phyloP scores from a whole-genome alignment of 2,329 filamentous ascomycete species.

The Kalmusia sp. region DNA sequence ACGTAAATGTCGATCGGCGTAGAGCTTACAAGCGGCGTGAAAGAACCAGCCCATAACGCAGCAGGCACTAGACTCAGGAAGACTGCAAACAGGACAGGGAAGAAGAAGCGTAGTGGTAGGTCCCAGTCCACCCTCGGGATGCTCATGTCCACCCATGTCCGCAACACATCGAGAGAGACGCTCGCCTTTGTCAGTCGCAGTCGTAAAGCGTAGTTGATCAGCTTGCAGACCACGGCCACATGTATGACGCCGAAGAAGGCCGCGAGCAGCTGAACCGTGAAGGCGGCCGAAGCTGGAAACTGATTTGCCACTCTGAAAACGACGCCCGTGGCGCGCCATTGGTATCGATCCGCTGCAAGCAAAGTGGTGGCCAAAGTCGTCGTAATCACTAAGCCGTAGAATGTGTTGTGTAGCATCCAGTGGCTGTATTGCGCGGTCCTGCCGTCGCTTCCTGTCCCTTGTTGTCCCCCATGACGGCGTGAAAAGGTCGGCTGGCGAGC shows the following conservation, averaged over 20 bases:
- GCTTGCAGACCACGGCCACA: slow-evolving; percentile 33
- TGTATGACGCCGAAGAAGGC: slow-evolving; percentile 37
- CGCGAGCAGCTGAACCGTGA: slow-evolving; percentile 32
- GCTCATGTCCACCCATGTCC: slow-evolving; percentile 36
- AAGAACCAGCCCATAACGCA: slow-evolving; percentile 38
- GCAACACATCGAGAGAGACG: slow-evolving; percentile 33
- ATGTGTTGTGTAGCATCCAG: slow-evolving; percentile 34
- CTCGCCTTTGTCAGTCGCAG: slow-evolving; percentile 29
- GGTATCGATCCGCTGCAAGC: slow-evolving; percentile 23
- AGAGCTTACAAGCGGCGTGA: slow-evolving; percentile 31
- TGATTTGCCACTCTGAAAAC: slow-evolving; percentile 25
- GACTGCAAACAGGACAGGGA: slow-evolving; percentile 28
- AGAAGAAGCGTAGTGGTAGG: slow-evolving; percentile 37
- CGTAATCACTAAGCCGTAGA: slow-evolving; percentile 35
- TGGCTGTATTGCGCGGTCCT: slow-evolving; percentile 25
- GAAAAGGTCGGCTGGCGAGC: slow-evolving; percentile 29
- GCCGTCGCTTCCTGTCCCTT: slow-evolving; percentile 20
- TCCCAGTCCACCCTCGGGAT: slow-evolving; percentile 36
- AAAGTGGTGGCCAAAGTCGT: slow-evolving; percentile 26
- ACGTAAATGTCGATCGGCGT: slow-evolving; percentile 23
- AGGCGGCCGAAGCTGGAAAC: slow-evolving; percentile 32
- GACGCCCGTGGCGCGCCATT: slow-evolving; percentile 31
- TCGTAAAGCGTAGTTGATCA: slow-evolving; percentile 38
- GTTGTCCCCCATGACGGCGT: slow-evolving; percentile 14
- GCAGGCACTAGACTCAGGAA: slow-evolving; percentile 34